Conservation (phyloP, 2,329 filamentous ascomycete species). For the Pseudocercospora ulei region DNA sequence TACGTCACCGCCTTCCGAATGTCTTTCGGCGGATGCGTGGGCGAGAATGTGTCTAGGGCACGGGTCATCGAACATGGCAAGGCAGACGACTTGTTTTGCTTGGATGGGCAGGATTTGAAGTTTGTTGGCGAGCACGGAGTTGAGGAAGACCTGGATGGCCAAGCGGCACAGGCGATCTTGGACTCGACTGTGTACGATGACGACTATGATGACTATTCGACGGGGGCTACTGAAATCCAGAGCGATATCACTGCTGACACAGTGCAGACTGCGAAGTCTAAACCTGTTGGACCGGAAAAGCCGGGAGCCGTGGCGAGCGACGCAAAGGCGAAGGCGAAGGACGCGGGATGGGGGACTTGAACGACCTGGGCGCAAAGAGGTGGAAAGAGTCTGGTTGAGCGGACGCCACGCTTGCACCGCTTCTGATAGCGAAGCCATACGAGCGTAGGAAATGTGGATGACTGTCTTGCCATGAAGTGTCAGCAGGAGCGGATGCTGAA, state of each 20-base stretch:
- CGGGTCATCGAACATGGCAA: constrained; percentile 31
- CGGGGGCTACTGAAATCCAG: too few species aligned
- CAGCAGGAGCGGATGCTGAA: too few species aligned
- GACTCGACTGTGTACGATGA: constrained; percentile 9
- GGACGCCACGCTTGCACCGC: too few species aligned
- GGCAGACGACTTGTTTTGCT: constrained; percentile 58
- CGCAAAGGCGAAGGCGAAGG: too few species aligned
- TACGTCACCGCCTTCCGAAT: constrained; percentile 53
- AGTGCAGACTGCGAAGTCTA: neutral
- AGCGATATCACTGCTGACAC: neutral
- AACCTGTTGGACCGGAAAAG: too few species aligned
- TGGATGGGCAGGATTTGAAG: constrained; percentile 28
- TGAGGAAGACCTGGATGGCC: constrained; percentile 4
- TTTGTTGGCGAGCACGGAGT: constrained; percentile 21
- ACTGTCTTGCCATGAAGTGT: too few species aligned
- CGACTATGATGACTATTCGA: constrained; percentile 2
- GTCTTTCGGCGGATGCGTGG: constrained; percentile 57
- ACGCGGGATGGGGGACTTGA: too few species aligned
- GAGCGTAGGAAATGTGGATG: too few species aligned
- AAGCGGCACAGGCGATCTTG: constrained; percentile 8
- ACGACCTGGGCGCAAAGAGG: too few species aligned
- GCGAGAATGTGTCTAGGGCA: constrained; percentile 32
- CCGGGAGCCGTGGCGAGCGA: too few species aligned
- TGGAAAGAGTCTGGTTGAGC: too few species aligned
- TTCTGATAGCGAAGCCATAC: too few species aligned